These are phyloP conservation scores for Talaromyces liani DNA, from an alignment of 495 filamentous ascomycete species.

Conservation along the genomic window DNA sequence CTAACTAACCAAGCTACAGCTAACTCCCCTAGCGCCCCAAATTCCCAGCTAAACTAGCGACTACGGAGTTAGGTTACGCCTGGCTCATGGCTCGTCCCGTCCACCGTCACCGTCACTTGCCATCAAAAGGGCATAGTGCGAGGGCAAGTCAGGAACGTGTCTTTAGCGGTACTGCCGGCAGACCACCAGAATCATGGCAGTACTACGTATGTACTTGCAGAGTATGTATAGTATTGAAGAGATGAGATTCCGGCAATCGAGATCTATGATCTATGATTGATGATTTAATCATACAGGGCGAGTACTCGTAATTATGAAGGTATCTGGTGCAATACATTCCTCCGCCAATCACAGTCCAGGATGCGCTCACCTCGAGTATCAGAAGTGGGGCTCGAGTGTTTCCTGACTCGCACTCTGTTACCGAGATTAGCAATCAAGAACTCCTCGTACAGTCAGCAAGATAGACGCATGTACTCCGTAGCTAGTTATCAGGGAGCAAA, in stretches of 20 bases:
- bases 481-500: no score
- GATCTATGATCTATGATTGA: not conserved
- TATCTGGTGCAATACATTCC: not conserved
- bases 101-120: not conserved
- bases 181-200: not conserved
- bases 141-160: not conserved
- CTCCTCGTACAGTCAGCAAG: not conserved
- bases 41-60: not conserved
- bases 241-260: not conserved
- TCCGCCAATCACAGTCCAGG: not conserved
- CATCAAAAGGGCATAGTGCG: not conserved
- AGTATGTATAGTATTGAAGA: not conserved
- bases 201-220: not conserved
- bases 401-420: not conserved
- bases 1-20: not conserved
- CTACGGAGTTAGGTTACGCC: not conserved
- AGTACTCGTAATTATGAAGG: not conserved
- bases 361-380: not conserved
- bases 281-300: not conserved
- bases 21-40: not conserved
- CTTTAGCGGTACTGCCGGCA: not conserved
- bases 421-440: not conserved
- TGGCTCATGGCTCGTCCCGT: not conserved
- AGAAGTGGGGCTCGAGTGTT: not conserved
- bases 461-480: no score